A percentile compares a stretch with the other conserved stretches of the same genome.
These are phyloP conservation scores for Xylogone sp. DNA, from an alignment of 2,329 filamentous ascomycete genomes.

Conservation along the genomic window DNA sequence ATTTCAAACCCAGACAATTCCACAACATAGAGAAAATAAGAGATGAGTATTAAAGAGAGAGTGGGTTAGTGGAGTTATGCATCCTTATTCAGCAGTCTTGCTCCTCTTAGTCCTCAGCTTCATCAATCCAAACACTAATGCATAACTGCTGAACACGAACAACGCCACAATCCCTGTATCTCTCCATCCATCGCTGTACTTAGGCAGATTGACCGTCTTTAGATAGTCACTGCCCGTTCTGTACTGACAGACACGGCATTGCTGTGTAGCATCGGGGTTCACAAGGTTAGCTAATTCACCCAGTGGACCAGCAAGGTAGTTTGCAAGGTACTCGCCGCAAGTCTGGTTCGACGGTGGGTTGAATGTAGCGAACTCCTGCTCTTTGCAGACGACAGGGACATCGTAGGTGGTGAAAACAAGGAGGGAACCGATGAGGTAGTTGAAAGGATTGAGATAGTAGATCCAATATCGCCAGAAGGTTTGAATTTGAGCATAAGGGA, in stretches of 20 bases:
- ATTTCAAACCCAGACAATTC: too few species aligned
- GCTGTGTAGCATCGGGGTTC: constrained; percentile 53
- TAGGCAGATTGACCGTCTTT: constrained; percentile 51
- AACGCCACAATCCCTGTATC: constrained; percentile 50
- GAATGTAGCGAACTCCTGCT: constrained; percentile 45
- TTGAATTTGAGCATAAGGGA: constrained; percentile 60
- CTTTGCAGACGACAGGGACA: constrained; percentile 40
- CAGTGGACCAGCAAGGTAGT: constrained; percentile 41
- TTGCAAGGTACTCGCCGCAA: constrained; percentile 53
- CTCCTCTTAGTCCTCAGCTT: constrained; percentile 44
- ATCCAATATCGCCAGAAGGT: constrained; percentile 58
- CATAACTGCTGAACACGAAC: constrained; percentile 39
- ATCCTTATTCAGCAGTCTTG: constrained; percentile 35
- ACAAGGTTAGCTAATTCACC: constrained; percentile 48
- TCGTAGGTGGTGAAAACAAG: constrained; percentile 49
- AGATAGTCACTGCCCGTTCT: constrained; percentile 56
- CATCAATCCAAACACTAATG: constrained; percentile 42
- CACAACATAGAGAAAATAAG: too few species aligned
- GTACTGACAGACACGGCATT: constrained; percentile 61
- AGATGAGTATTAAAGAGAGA: too few species aligned
- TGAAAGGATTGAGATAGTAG: constrained; percentile 59
- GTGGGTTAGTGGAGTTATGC: too few species aligned
- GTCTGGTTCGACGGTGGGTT: constrained; percentile 37
- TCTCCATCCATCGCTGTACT: constrained; percentile 64
- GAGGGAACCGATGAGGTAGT: constrained; percentile 55